Evolutionary conservation across 2,329 filamentous ascomycete genomes (phyloP), one percentile per base, ranked within the genome.

Genomic region (Penicillium sp.): DNA sequence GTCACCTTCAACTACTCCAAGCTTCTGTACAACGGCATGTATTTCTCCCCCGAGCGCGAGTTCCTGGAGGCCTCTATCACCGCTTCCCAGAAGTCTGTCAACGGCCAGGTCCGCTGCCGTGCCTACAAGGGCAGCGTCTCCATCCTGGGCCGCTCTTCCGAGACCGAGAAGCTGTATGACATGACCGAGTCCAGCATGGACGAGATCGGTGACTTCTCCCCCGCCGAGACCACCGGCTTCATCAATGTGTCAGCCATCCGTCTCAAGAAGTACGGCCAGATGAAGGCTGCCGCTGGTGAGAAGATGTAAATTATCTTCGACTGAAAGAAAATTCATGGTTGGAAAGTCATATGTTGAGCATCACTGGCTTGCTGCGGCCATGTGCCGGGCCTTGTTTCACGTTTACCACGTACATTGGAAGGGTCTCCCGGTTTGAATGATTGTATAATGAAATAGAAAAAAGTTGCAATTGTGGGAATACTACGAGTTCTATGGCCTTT

Each of bases 41-140:
- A 82, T 76, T 86, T 86, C 74, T 84, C 80, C 11, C 82, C 83
- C 26, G 84, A 86, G 70, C 80, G 82, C 49, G 82, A 85, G 67
- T 86, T 85, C 71, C 73, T 86, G 46, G 81, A 89, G 71, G 37
- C 48, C 32, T 59, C 47, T 43, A 54, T 57, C 38, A 47, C 51
- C 46, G 52, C 55, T 44, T 60, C 56, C 40, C 57, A 56, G 48
- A 58, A 59, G 60, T 72, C 74, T 47, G 79, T 82, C 65, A 82
- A 82, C 66, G 79, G 79, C 50, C 66, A 73, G 61, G 83, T 87
- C 51, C 74, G 82, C 54, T 76, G 80, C 66, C 77, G 78, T 47
- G 73, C 75, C 52, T 86, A 84, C 77, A 86, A 86, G 80, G 84
- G 86, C 55, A 74, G 56, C 55, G 72, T 62, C 74, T 83, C 65